These are phyloP conservation scores for Rhinocladiella mackenziei DNA, from an alignment of 2,329 filamentous ascomycete genomes.

Conservation along the genomic window DNA sequence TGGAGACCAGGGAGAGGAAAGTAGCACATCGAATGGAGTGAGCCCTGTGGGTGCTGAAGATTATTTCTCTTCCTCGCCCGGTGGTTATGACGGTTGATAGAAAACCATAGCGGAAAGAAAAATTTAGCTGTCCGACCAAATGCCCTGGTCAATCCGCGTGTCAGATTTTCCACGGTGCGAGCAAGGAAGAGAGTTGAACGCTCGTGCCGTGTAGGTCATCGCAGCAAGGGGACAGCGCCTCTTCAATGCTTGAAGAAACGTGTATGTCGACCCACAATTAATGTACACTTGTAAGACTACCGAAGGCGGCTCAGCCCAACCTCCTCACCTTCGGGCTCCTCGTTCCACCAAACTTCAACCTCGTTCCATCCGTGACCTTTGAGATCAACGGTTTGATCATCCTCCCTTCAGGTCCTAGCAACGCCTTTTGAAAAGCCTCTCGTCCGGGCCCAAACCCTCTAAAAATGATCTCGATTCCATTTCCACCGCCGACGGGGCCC, in stretches of 20 bases:
- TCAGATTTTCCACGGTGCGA: too few relatives aligned
- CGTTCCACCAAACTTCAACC: conserved; percentile 91
- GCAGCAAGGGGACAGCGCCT: too few relatives aligned
- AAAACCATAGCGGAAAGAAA: neutral
- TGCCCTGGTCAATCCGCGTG: too few relatives aligned
- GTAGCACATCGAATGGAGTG: neutral
- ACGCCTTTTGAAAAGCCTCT: conserved; percentile 83
- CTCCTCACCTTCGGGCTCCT: conserved; percentile 80
- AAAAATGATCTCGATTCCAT: conserved; percentile 72
- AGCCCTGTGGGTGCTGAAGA: conserved; percentile 19
- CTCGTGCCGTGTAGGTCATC: too few relatives aligned
- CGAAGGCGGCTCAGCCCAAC: conserved; percentile 53
- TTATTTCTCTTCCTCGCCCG: conserved; percentile 26
- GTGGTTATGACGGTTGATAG: conserved; percentile 14
- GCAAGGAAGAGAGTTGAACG: too few relatives aligned
- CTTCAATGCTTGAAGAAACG: too few relatives aligned
- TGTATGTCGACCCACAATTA: too few relatives aligned
- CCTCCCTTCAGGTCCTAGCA: conserved; percentile 80
- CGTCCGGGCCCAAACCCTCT: conserved; percentile 82
- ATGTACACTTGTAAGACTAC: conserved; percentile 6
- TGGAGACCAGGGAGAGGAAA: conserved; percentile 4
- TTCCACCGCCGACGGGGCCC: conserved; percentile 63
- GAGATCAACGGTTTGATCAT: conserved; percentile 69
- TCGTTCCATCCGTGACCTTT: conserved; percentile 78
- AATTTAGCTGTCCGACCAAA: too few relatives aligned